These are phyloP conservation scores for Cichorium intybus DNA, from an alignment of 140 eudicot species.

Conservation along the genomic window DNA sequence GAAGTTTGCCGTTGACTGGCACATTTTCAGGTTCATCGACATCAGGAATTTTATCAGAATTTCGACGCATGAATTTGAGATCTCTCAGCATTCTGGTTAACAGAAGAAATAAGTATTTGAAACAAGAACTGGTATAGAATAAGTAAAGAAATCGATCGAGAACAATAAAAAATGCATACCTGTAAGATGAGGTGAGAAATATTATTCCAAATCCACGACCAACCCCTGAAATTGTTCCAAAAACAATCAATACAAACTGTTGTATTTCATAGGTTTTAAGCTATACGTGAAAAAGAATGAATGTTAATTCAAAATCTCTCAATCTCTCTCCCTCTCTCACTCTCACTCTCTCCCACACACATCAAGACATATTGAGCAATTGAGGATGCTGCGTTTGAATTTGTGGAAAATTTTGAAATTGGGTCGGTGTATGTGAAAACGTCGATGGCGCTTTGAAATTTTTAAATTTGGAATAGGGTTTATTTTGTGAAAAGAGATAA, in stretches of 20 bases:
- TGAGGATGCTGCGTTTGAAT: neutral
- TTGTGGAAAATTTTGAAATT: slow-evolving; percentile 16
- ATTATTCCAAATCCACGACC: slow-evolving; percentile 27
- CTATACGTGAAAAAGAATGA: neutral
- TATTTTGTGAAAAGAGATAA: neutral
- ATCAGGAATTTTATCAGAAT: slow-evolving; percentile 43
- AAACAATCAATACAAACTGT: neutral
- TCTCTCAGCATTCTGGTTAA: slow-evolving; percentile 79
- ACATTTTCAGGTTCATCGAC: slow-evolving; percentile 73
- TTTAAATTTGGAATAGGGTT: slow-evolving; percentile 30
- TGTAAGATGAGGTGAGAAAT: slow-evolving; percentile 56
- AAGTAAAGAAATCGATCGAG: neutral
- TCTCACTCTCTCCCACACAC: neutral
- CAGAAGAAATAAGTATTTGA: neutral
- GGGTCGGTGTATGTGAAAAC: slow-evolving; percentile 2
- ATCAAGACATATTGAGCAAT: neutral
- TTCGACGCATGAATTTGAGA: slow-evolving; percentile 51
- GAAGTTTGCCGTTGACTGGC: slow-evolving; percentile 40
- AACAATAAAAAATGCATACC: slow-evolving; percentile 32
- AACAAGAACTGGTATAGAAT: neutral
- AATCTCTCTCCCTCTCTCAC: neutral
- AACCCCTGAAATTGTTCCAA: slow-evolving; percentile 48
- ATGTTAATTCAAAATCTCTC: neutral
- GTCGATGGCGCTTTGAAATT: slow-evolving; percentile 27
- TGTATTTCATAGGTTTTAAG: slow-evolving; percentile 8